These are phyloP conservation scores for Solanum chiquidenum DNA, from an alignment of 257 asterid species.

Conservation along the genomic window DNA sequence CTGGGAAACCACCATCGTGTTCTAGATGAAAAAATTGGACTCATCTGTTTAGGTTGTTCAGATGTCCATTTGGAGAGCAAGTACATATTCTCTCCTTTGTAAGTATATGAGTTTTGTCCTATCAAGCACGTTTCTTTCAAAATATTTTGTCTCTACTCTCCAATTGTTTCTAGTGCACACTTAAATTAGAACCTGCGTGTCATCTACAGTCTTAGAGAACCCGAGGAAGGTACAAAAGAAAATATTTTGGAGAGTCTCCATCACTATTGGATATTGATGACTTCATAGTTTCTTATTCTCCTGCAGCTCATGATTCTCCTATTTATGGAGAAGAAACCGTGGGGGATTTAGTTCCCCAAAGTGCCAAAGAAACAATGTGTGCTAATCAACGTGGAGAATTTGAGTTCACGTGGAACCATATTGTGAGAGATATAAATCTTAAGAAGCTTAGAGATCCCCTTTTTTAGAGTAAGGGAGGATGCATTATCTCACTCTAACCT, in stretches of 20 bases:
- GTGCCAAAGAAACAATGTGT: conserved; percentile 20
- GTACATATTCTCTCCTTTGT: conserved; percentile 53
- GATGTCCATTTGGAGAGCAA: conserved; percentile 36
- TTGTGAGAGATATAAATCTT: too few species aligned
- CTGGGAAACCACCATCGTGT: conserved; percentile 30
- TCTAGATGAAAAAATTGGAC: conserved; percentile 56
- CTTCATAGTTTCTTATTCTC: conserved; percentile 4
- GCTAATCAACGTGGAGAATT: conserved; percentile 58
- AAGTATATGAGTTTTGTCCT: conserved; percentile 8
- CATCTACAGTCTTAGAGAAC: conserved; percentile 19
- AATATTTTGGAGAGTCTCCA: neutral
- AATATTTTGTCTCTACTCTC: neutral
- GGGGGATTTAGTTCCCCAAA: conserved; percentile 36
- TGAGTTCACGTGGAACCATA: conserved; percentile 37
- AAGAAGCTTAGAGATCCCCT: neutral
- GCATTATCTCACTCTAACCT: neutral
- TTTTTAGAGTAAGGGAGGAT: neutral
- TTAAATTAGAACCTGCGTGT: neutral
- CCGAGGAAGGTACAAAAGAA: neutral
- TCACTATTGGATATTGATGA: neutral
- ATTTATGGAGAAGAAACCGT: conserved; percentile 22
- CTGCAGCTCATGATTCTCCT: neutral
- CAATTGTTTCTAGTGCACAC: neutral
- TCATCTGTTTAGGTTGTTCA: conserved; percentile 34
- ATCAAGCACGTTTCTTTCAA: neutral